Conservation (phyloP, 352 stramenopile species). For the Phytophthora brassicae region DNA sequence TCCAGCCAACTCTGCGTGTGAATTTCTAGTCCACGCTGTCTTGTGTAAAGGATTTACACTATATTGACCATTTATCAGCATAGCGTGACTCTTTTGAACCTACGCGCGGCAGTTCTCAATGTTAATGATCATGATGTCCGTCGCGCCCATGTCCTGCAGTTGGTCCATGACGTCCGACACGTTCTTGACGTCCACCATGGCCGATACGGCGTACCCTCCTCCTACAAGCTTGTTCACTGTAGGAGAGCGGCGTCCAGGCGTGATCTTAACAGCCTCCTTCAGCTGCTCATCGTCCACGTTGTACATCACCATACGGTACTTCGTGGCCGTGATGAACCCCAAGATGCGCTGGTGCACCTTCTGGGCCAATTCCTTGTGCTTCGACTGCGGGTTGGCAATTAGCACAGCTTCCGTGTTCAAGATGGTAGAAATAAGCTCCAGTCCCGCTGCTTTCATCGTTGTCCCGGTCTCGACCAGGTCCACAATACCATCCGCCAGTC, state of each 20-base stretch:
- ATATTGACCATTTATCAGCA: slow-evolving; percentile 22
- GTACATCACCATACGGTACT: slow-evolving; percentile 98
- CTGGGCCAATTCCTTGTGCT: slow-evolving; percentile 64
- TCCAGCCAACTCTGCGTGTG: slow-evolving; percentile 24
- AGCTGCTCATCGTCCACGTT: slow-evolving; percentile 94
- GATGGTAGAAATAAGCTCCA: slow-evolving; percentile 95
- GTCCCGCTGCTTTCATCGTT: slow-evolving; percentile 96
- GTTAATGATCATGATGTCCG: slow-evolving; percentile 96
- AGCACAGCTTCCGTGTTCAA: slow-evolving; percentile 93
- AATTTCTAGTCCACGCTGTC: slow-evolving; percentile 18
- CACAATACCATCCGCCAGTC: slow-evolving; percentile 97
- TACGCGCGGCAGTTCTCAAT: slow-evolving; percentile 94
- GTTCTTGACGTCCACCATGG: slow-evolving; percentile 91
- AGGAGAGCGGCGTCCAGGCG: slow-evolving; percentile 92
- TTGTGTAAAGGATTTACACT: slow-evolving; percentile 2
- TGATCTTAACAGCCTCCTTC: slow-evolving; percentile 87
- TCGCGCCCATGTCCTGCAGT: slow-evolving; percentile 93
- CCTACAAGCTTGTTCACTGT: slow-evolving; percentile 92
- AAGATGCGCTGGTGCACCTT: slow-evolving; percentile 94
- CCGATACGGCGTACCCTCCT: slow-evolving; percentile 88
- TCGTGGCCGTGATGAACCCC: slow-evolving; percentile 95
- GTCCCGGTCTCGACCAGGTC: slow-evolving; percentile 99
- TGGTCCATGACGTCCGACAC: slow-evolving; percentile 96
- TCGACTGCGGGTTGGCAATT: slow-evolving; percentile 84
- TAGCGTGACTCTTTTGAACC: slow-evolving; percentile 8